A percentile compares a stretch with the other conserved stretches of the same genome.
Evolutionary conservation across 1,284 basidiomycete species (phyloP).

Genomic region (Papiliotrema flavescens): DNA sequence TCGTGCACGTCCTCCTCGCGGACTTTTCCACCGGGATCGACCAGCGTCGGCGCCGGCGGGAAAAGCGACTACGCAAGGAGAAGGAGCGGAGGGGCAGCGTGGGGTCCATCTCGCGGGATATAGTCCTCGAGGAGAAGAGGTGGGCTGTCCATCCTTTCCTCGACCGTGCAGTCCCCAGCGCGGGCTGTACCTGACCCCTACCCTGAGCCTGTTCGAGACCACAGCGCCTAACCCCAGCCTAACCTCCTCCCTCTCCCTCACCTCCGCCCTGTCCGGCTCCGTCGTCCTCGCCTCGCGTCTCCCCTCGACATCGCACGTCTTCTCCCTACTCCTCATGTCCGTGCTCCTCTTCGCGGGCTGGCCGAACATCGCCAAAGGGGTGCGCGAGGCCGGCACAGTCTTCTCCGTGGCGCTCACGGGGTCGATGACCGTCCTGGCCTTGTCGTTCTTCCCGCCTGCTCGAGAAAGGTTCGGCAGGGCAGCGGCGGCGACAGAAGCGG

Average conservation of each 20-base stretch:
- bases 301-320: slow-evolving; percentile 76
- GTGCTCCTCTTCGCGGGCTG: slow-evolving; percentile 81
- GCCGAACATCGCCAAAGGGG: slow-evolving; percentile 71
- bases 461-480: not conserved
- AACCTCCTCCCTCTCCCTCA: slow-evolving; percentile 86
- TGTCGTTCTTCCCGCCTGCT: slow-evolving; percentile 27
- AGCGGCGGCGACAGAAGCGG: too few relatives aligned
- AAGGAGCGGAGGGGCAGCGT: slow-evolving; percentile 14
- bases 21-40: slow-evolving; percentile 58
- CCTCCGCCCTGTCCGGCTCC: slow-evolving; percentile 88
- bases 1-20: slow-evolving; percentile 61
- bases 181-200: not conserved
- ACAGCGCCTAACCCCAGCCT: slow-evolving; percentile 55
- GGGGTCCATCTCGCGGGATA: slow-evolving; percentile 4
- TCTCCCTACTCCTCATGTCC: slow-evolving; percentile 82
- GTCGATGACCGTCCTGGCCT: slow-evolving; percentile 29
- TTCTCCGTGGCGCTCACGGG: slow-evolving; percentile 35
- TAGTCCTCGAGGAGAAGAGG: slow-evolving; percentile 31
- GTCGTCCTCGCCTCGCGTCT: slow-evolving; percentile 92
- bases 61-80: slow-evolving; percentile 7
- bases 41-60: slow-evolving; percentile 22
- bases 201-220: not conserved
- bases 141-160: slow-evolving; percentile 6
- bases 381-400: slow-evolving; percentile 53
- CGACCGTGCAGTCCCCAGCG: too few relatives aligned